Evolutionary conservation across 768 basidiomycete species (phyloP), one percentile per base, ranked within the genome.

Genomic region (Hypholoma fasciculare): DNA sequence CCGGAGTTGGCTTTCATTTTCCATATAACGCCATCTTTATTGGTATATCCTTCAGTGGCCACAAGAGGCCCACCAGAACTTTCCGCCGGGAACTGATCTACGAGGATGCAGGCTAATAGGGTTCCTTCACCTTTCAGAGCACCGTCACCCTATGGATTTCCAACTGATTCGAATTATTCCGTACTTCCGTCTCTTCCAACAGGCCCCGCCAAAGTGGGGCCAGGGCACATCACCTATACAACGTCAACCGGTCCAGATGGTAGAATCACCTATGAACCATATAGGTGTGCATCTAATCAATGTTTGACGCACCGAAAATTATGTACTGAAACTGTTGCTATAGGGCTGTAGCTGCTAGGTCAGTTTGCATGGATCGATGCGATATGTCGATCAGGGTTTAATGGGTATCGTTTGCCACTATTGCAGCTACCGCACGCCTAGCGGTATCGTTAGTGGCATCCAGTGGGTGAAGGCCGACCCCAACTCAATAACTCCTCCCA

Each of bases 331-430:
- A 23, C 30, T 7, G 16, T 27, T 19, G 12, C 40, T 17, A 39
- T 50, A 91, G 89, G 74, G 89, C 89, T 55, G 86, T 90, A 40
- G 71, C 86, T 57, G 89, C 89, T 39, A 90, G 88, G 90, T 89
- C 68, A 53, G 75, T 71, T 58, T 62, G 37, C 64, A 56, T 51
- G 30, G 56, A n/a, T 40, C 53, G 13, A 44, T 42, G 58, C 52
- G 38, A 49, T 53, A 17, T 26, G 44, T 40, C 56, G 56, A 64
- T 58, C 34, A 30, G 14, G n/a, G 12, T 36, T 30, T 49, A 30
- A 58, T 62, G 57, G 60, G 23, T 38, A 44, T 58, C 59, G 66
- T 73, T 74, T 62, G 52, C 52, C 56, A 52, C 60, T 65, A 64
- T 66, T 63, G 20, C 60, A 92, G 90, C 66, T 92, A 92, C 73